These are phyloP conservation scores for Chaetoceros tenuissimus DNA, from an alignment of 108 stramenopile species.

Conservation along the genomic window DNA sequence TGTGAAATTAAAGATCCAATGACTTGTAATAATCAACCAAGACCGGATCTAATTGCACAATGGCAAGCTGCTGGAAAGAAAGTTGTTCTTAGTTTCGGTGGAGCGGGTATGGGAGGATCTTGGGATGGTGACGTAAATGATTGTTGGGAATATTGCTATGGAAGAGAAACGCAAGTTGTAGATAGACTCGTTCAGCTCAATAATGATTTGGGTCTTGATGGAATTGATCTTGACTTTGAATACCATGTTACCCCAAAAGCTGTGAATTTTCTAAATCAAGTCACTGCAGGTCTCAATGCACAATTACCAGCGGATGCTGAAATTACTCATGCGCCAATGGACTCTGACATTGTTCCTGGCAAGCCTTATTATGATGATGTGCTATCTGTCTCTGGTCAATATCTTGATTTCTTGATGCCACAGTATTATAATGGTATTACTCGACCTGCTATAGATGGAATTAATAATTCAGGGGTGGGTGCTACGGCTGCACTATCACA, in stretches of 20 bases:
- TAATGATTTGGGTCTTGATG: conserved; percentile 33
- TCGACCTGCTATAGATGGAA: conserved; percentile 26
- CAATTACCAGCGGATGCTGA: conserved; percentile 30
- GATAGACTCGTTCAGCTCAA: conserved; percentile 33
- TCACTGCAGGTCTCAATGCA: conserved; percentile 30
- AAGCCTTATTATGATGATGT: conserved; percentile 35
- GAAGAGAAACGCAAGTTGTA: conserved; percentile 35
- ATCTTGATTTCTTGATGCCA: conserved; percentile 45
- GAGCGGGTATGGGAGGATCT: conserved; percentile 50
- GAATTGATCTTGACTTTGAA: conserved; percentile 63
- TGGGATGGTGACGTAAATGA: conserved; percentile 44
- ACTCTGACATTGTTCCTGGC: conserved; percentile 31
- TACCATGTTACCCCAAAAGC: conserved; percentile 31
- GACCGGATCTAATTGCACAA: conserved; percentile 22
- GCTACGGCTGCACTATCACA: conserved; percentile 10
- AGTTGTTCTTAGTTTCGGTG: conserved; percentile 55
- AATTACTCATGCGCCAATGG: conserved; percentile 58
- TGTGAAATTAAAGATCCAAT: conserved; percentile 29
- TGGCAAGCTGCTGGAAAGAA: conserved; percentile 47
- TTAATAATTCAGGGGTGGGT: conserved; percentile 15
- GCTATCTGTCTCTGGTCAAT: conserved; percentile 9
- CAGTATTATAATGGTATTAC: conserved; percentile 50
- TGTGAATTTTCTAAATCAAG: conserved; percentile 24
- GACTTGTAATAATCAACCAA: conserved; percentile 30
- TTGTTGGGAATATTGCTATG: conserved; percentile 70